Base-by-base conservation (phyloP, 306 rosid genomes). In the Acacia melanoxylon region DNA sequence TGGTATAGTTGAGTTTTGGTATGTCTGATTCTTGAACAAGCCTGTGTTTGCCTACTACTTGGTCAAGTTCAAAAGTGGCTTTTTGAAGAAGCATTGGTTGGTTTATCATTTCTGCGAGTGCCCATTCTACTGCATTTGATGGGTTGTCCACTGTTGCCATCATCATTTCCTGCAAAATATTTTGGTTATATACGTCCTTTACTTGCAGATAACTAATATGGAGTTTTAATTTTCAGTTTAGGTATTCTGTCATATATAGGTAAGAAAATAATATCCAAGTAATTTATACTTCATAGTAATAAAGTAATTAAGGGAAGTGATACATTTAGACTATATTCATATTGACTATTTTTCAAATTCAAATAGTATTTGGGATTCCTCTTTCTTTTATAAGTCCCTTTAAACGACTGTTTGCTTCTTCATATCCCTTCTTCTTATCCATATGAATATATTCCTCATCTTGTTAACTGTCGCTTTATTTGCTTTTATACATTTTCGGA, bases 81-180 rank as follows among this genome's bases (percentile, higher is more conserved):
- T 42, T 66, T 49, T 51, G 4, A 1, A 89, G 87, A 16, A 84
- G 3, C 35, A 79, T 65, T 2, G 89, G 90, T 3, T 84, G 88
- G 29, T 91, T 84, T 2, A 87, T 65, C 88, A 89, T 85, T 72
- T 89, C 89, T 1, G 84, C 83, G 15, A 91, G 66, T 44, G 81
- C 83, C 91, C 94, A 91, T 75, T 91, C 92, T 5, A 49, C 63
- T n/a, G 76, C 81, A 33, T 78, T 84, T 65, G 82, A 80, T n/a
- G 87, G 92, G 31, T 87, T 91, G 66, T 89, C 90, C 15, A 91
- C 77, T 0, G 54, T 9, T 69, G 61, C 90, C 15, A 78, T 13
- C 71, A 78, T 78, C 6, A 91, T 0, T 46, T 87, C 90, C 92
- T 90, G 19, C 52, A 5, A 67, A 63, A 29, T 63, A 9, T 29